Evolutionary conservation across 768 basidiomycete genomes (phyloP), one percentile per base, ranked within the genome.

Genomic region (Arthromyces matolae): DNA sequence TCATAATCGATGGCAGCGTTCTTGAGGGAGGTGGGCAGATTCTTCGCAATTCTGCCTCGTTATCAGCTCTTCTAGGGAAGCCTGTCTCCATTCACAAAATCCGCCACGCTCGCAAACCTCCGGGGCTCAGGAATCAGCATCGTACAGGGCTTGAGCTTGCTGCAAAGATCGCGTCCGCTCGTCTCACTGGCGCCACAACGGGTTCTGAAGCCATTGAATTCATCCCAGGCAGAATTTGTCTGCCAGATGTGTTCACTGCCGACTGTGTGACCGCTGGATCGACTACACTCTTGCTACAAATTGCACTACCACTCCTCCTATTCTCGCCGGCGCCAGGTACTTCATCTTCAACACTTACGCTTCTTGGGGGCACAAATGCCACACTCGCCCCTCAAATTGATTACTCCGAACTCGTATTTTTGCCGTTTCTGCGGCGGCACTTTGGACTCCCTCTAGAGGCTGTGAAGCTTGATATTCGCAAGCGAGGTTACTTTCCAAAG

Each of bases 291-390:
- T 74, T 89, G 32, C 70, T 89, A 9, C 89, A 90, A 64, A 73
- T 86, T 14, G 70, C 86, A 5, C 70, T 89, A 18, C 86, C 88
- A 1, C 75, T 86, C 46, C 72, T 90, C 23, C 51, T 87, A 16
- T 89, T 86, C 61, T 67, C 77, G 6, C 51, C 64, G 12, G 51
- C 56, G 1, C 52, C 67, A 0, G 58, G 51, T 3, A 34, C 51
- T 5, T 24, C 52, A 8, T 57, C 71, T 0, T 81, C 83, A 8
- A 71, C 67, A 3, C 70, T 90, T 20, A 68, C 67, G 8, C 72
- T 90, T 2, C 67, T 69, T 0, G 88, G 89, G 7, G 89, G 87
- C 2, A 89, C 88, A 3, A 89, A 89, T 51, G 85, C 86, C 16
- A 64, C 69, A 3, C 63, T 73, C 34, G 86, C 87, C 5, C 89